These are phyloP conservation scores for Thelonectria blattea DNA, from an alignment of 2,329 filamentous ascomycete genomes.

Conservation along the genomic window DNA sequence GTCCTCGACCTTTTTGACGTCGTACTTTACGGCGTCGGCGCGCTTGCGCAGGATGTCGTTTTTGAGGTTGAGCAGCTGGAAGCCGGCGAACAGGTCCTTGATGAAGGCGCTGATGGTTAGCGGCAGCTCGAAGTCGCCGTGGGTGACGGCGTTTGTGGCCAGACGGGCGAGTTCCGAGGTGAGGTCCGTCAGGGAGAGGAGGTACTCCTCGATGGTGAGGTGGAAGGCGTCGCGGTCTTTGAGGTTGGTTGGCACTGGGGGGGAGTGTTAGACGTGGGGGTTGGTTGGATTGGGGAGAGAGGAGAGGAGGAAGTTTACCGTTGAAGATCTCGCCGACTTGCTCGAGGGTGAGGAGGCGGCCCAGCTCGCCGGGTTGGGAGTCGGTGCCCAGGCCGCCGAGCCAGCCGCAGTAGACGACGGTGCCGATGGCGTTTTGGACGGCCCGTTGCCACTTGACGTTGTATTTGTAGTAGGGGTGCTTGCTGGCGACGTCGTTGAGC, in stretches of 20 bases:
- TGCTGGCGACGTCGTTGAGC: constrained; percentile 75
- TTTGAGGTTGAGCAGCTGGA: constrained; percentile 96
- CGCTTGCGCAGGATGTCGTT: constrained; percentile 89
- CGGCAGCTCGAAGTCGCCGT: constrained; percentile 86
- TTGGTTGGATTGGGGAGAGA: not conserved
- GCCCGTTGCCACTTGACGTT: constrained; percentile 85
- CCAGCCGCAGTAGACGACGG: constrained; percentile 69
- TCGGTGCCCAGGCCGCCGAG: constrained; percentile 73
- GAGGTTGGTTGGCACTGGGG: constrained; percentile 83
- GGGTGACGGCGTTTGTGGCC: constrained; percentile 87
- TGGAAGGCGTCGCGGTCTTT: constrained; percentile 92
- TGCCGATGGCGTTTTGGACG: constrained; percentile 77
- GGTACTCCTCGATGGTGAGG: constrained; percentile 95
- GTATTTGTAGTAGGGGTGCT: constrained; percentile 96
- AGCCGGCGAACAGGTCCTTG: constrained; percentile 94
- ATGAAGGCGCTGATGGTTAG: constrained; percentile 89
- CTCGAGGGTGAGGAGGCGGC: constrained; percentile 82
- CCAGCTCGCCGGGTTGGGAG: constrained; percentile 59
- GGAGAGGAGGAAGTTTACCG: constrained; percentile 54
- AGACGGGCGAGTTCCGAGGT: constrained; percentile 91
- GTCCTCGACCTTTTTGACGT: constrained; percentile 97
- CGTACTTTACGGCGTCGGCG: constrained; percentile 94
- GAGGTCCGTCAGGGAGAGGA: constrained; percentile 83
- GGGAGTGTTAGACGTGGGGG: not conserved
- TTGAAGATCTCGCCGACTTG: constrained; percentile 81